Evolutionary conservation across 202 grass and related monocot genomes (phyloP), one percentile per base, ranked within the genome.

Genomic region (Zizania palustris): DNA sequence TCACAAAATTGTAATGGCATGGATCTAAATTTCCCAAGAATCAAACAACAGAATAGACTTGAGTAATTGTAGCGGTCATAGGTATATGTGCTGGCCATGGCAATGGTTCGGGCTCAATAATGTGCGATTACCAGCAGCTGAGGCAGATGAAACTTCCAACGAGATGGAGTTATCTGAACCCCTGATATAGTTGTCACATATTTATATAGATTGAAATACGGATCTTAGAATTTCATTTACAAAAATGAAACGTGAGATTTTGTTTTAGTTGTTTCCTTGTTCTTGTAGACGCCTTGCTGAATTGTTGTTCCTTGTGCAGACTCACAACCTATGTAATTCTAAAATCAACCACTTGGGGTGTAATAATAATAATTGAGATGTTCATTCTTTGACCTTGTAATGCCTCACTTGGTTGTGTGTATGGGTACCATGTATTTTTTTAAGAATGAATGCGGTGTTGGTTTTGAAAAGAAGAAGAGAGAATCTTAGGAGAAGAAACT

Each of bases 161-260:
- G 93, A 93, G 82, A 93, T 89, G 93, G 93, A 93, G 79, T 59
- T 97, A 3, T 91, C 93, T 5, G 93, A 94, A 67, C 91, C 88
- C 73, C 80, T 88, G 39, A 84, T 88, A 65, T 88, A 84, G 70
- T 6, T 19, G 49, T 13, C 59, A 3, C 18, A 18, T 81, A 51
- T 50, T 40, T 77, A 73, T 81, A 84, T 57, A 58, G 46, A 60
- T 71, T 1, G 37, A 63, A 56, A 60, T 57, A 80, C 10, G 5
- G 11, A 21, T n/a, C 19, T 40, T 50, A 28, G 28, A 28, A 2
- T 28, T 28, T 75, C 33, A 38, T 60, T 45, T 79, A 63, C 4
- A 37, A 16, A 37, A 58, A 34, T 6, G 38, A 51, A 48, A 7
- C 1, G 3, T 87, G n/a, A 84, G 75, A 36, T n/a, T 74, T 57